phyloP scores from a whole-genome alignment of 2,329 filamentous ascomycete species.

The Diaporthe sp. region DNA sequence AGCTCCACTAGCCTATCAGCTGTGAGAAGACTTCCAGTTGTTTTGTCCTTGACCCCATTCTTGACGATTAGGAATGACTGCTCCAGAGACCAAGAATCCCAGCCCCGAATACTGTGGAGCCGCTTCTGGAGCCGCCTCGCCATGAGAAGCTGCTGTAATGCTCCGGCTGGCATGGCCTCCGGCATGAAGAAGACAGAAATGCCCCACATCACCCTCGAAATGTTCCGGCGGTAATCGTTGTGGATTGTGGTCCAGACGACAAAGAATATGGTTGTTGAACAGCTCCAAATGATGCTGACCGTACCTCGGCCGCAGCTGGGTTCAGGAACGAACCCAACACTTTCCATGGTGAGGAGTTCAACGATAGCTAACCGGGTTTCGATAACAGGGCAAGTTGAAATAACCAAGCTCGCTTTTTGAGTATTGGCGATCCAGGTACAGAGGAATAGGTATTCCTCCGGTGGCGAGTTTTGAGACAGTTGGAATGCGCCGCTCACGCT shows the following conservation, averaged over 20 bases:
- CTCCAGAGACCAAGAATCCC: neutral
- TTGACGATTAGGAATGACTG: neutral
- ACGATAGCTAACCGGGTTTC: neutral
- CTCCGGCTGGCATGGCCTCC: neutral
- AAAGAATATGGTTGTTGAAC: neutral
- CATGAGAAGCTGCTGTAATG: neutral
- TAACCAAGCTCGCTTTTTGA: neutral
- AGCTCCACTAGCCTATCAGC: neutral
- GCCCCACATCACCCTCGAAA: neutral
- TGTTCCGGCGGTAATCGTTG: neutral
- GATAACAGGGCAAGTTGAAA: too few relatives aligned
- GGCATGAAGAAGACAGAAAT: neutral
- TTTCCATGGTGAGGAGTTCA: neutral
- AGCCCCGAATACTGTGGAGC: neutral
- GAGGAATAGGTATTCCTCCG: neutral
- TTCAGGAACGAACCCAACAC: neutral
- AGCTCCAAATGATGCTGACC: slow-evolving; percentile 7
- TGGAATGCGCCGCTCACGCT: neutral
- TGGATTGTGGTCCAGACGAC: slow-evolving; percentile 2
- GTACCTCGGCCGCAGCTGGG: slow-evolving; percentile 10
- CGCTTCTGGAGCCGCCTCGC: neutral
- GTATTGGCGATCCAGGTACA: neutral
- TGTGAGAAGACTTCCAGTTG: neutral
- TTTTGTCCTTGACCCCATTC: neutral
- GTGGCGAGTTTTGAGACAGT: neutral